phyloP scores from a whole-genome alignment of 2,329 filamentous ascomycete species.

The Fonsecaea erecta region DNA sequence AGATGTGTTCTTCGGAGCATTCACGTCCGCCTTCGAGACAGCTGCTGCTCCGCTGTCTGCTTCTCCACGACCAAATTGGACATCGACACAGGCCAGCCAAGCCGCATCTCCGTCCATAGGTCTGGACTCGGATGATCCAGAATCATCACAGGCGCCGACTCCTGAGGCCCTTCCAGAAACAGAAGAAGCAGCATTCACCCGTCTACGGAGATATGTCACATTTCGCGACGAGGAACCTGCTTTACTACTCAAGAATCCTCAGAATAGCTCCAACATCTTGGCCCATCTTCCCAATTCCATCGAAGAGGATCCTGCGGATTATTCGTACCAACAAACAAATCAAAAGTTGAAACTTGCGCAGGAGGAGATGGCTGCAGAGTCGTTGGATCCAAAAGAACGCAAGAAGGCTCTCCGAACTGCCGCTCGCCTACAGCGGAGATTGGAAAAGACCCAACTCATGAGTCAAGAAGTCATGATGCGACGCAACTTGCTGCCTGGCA shows the following conservation, averaged over 20 bases:
- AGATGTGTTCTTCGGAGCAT: constrained; percentile 21
- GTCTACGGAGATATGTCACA: constrained; percentile 21
- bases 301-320: constrained; percentile 26
- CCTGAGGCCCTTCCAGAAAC: background rate
- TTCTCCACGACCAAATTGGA: constrained; percentile 6
- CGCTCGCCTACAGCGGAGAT: constrained; percentile 21
- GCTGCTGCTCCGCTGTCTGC: background rate
- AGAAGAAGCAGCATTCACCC: constrained; percentile 22
- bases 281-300: constrained; percentile 27
- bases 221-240: constrained; percentile 17
- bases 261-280: constrained; percentile 19
- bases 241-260: constrained; percentile 5
- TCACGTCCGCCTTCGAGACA: constrained; percentile 9
- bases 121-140: constrained; percentile 6
- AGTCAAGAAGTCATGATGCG: constrained; percentile 25
- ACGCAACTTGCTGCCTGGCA: constrained; percentile 24
- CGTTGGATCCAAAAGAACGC: constrained; percentile 28
- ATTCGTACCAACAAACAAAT: constrained; percentile 29
- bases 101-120: constrained; percentile 14
- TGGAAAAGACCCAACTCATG: constrained; percentile 23
- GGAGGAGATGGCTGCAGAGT: constrained; percentile 26
- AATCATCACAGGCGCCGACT: constrained; percentile 11
- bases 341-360: constrained; percentile 26
- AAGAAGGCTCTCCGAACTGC: constrained; percentile 22
- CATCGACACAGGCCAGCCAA: background rate